A percentile compares a stretch with the other conserved stretches of the same genome.
Conservation (phyloP, 495 filamentous ascomycete species). For the Penicillium argentinense region DNA sequence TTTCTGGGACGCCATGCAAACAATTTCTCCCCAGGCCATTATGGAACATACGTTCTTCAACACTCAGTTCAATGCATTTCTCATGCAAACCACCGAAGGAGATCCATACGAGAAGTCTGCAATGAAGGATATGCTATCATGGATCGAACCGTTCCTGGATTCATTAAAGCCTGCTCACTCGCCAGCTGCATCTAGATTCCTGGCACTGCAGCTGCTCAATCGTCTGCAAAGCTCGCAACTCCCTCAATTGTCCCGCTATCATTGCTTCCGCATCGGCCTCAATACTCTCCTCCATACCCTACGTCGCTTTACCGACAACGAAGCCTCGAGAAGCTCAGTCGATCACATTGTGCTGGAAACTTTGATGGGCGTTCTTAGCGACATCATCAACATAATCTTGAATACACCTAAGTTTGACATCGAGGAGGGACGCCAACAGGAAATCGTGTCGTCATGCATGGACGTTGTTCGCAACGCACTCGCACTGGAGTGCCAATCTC, state of each 20-base stretch:
- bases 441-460: constrained; percentile 46
- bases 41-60: constrained; percentile 76
- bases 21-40: constrained; percentile 70
- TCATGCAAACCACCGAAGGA: constrained; percentile 55
- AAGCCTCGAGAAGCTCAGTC: constrained; percentile 48
- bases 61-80: constrained; percentile 60
- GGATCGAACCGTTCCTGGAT: constrained; percentile 71
- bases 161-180: constrained; percentile 72
- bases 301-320: constrained; percentile 50
- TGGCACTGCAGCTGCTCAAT: constrained; percentile 68
- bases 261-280: constrained; percentile 54
- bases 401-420: constrained; percentile 41
- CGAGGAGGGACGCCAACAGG: constrained; percentile 35
- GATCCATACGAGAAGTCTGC: constrained; percentile 55
- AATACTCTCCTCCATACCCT: constrained; percentile 50
- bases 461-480: constrained; percentile 70
- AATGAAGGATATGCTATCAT: constrained; percentile 63
- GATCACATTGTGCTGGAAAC: constrained; percentile 54
- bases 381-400: constrained; percentile 47
- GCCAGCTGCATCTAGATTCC: constrained; percentile 66
- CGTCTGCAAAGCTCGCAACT: constrained; percentile 56
- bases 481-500: constrained; percentile 70
- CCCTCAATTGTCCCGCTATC: constrained; percentile 41
- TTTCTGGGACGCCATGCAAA: constrained; percentile 84
- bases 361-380: constrained; percentile 50